Percentiles rank a stretch among this genome's conserved stretches.
phyloP scores from a whole-genome alignment of 2,329 filamentous ascomycete species.

The Ceratocystis harringtonii region DNA sequence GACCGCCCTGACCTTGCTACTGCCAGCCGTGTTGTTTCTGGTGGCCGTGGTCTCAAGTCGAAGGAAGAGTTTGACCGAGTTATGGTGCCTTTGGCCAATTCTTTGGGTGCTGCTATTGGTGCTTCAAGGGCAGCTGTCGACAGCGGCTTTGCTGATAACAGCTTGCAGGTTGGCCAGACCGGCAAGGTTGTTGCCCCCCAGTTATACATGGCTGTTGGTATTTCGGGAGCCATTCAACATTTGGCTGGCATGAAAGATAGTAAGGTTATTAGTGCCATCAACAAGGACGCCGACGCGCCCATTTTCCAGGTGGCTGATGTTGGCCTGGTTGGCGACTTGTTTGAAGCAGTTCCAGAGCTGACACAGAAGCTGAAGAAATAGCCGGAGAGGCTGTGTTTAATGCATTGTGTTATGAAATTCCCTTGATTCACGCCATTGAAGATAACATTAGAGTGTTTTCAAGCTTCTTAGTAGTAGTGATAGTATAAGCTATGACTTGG shows the following conservation, averaged over 20 bases:
- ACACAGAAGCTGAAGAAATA: conserved; percentile 75
- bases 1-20: conserved; percentile 87
- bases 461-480: conserved; percentile 9
- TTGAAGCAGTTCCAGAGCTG: conserved; percentile 88
- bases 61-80: conserved; percentile 93
- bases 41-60: conserved; percentile 87
- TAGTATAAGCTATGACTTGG: background rate
- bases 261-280: conserved; percentile 97
- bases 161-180: conserved; percentile 92
- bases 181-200: conserved; percentile 97
- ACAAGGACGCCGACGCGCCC: conserved; percentile 92
- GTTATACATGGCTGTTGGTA: conserved; percentile 87
- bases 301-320: conserved; percentile 98
- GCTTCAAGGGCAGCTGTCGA: conserved; percentile 91
- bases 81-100: conserved; percentile 83
- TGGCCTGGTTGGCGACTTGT: conserved; percentile 85
- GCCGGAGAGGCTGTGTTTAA: background rate
- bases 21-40: conserved; percentile 80
- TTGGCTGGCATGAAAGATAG: conserved; percentile 99
- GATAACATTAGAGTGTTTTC: conserved; percentile 20
- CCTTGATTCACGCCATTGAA: conserved; percentile 3
- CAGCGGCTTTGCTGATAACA: conserved; percentile 96
- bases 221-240: conserved; percentile 95
- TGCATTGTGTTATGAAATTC: background rate
- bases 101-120: conserved; percentile 86